Evolutionary conservation across 1,284 basidiomycete species (phyloP).

Genomic region (Takashimella koratensis): DNA sequence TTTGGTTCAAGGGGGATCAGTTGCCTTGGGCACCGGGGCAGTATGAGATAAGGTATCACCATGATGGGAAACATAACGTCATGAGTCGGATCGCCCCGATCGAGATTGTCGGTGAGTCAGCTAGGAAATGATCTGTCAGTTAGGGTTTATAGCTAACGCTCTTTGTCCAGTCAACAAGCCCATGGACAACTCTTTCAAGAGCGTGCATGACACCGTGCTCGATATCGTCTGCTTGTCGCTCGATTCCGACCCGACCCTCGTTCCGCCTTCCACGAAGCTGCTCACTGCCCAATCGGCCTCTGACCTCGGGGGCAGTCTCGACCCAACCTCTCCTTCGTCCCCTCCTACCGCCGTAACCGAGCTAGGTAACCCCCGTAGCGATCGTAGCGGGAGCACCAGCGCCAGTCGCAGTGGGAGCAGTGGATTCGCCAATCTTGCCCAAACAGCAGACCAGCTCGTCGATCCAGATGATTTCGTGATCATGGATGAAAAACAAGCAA

Average conservation of each 20-base stretch:
- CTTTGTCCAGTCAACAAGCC: constrained; percentile 24
- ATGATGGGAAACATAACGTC: constrained; percentile 94
- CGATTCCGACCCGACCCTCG: constrained; percentile 74
- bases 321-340: neutral
- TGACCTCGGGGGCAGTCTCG: neutral
- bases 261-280: constrained; percentile 60
- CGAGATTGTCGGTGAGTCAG: constrained; percentile 77
- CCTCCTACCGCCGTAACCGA: neutral
- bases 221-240: constrained; percentile 80
- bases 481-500: constrained; percentile 85
- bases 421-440: neutral
- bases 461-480: constrained; percentile 92
- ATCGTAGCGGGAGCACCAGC: constrained; percentile 5
- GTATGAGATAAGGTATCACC: constrained; percentile 81
- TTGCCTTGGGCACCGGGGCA: constrained; percentile 81
- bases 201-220: constrained; percentile 64
- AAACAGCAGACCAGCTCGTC: constrained; percentile 15
- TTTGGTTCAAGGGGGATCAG: constrained; percentile 70
- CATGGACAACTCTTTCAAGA: constrained; percentile 59
- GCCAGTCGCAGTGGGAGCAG: constrained; percentile 9
- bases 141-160: too few species aligned
- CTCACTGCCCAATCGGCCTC: neutral
- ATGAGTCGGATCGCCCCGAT: constrained; percentile 77
- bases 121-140: too few species aligned
- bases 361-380: neutral